Evolutionary conservation across 495 filamentous ascomycete species (phyloP).

Genomic region (Tirmania nivea): DNA sequence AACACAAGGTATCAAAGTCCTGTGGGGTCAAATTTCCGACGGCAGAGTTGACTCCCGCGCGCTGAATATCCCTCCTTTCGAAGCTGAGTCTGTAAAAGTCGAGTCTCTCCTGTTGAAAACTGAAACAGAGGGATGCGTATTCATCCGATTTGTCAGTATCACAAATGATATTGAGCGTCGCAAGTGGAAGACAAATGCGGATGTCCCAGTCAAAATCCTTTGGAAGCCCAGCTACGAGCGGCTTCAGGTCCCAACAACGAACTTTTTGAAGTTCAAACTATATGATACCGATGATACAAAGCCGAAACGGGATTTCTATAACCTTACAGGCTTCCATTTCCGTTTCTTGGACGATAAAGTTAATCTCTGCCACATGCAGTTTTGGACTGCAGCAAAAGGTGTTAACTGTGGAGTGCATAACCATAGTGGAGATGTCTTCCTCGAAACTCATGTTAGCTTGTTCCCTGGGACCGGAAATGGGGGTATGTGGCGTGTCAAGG

Average conservation of each 20-base stretch:
- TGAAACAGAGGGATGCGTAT: neutral
- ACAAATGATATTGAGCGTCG: neutral
- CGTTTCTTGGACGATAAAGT: slow-evolving; percentile 6
- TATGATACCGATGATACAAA: neutral
- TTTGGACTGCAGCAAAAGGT: slow-evolving; percentile 8
- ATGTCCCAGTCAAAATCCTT: neutral
- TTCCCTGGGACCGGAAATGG: slow-evolving; percentile 5
- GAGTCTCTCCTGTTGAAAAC: neutral
- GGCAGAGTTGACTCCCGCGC: neutral
- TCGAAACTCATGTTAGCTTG: slow-evolving; percentile 5
- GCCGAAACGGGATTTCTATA: slow-evolving; percentile 2
- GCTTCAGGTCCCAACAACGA: neutral
- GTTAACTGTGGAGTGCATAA: slow-evolving; percentile 10
- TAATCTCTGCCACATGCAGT: slow-evolving; percentile 8
- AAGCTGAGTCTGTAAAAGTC: neutral
- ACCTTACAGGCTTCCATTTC: slow-evolving; percentile 10
- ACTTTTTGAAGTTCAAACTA: neutral
- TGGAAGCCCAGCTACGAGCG: neutral
- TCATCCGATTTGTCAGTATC: neutral
- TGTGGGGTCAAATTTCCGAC: neutral
- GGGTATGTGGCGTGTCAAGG: slow-evolving; percentile 7
- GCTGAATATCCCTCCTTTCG: neutral
- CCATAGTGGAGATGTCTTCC: slow-evolving; percentile 5
- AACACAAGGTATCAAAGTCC: neutral
- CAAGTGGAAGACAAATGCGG: neutral